These are phyloP conservation scores for Dactylellina drechsleri DNA, from an alignment of 2,329 filamentous ascomycete species.

Conservation along the genomic window DNA sequence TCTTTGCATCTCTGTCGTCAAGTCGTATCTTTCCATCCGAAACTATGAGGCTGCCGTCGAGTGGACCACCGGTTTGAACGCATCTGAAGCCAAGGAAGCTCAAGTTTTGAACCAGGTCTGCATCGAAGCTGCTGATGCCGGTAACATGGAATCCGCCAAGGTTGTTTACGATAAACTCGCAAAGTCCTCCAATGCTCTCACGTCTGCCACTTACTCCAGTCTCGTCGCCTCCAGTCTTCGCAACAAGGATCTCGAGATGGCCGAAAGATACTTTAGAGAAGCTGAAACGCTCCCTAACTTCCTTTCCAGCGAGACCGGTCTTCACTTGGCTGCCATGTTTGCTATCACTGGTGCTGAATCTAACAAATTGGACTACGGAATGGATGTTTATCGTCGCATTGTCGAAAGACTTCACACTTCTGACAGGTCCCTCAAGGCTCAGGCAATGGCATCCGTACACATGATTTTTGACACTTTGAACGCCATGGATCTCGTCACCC, in stretches of 20 bases:
- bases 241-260: constrained; percentile 49
- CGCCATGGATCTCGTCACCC: constrained; percentile 53
- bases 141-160: constrained; percentile 46
- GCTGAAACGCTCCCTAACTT: constrained; percentile 48
- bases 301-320: constrained; percentile 37
- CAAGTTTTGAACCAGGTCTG: constrained; percentile 51
- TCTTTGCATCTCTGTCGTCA: constrained; percentile 53
- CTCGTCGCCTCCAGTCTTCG: constrained; percentile 50
- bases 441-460: constrained; percentile 46
- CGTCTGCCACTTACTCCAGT: constrained; percentile 35
- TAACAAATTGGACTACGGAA: constrained; percentile 50
- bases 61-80: constrained; percentile 53
- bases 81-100: constrained; percentile 46
- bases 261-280: constrained; percentile 51
- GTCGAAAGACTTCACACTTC: constrained; percentile 42
- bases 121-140: constrained; percentile 50
- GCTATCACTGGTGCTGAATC: constrained; percentile 23
- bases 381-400: constrained; percentile 52
- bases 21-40: constrained; percentile 48
- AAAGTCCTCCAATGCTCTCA: constrained; percentile 33
- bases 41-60: constrained; percentile 53
- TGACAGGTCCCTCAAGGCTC: constrained; percentile 25
- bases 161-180: constrained; percentile 43
- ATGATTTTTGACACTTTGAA: constrained; percentile 50
- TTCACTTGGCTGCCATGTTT: constrained; percentile 53